A percentile compares a stretch with the other conserved stretches of the same genome.
These are phyloP conservation scores for Sporothrix dimorphospora DNA, from an alignment of 2,329 filamentous ascomycete genomes.

Conservation along the genomic window DNA sequence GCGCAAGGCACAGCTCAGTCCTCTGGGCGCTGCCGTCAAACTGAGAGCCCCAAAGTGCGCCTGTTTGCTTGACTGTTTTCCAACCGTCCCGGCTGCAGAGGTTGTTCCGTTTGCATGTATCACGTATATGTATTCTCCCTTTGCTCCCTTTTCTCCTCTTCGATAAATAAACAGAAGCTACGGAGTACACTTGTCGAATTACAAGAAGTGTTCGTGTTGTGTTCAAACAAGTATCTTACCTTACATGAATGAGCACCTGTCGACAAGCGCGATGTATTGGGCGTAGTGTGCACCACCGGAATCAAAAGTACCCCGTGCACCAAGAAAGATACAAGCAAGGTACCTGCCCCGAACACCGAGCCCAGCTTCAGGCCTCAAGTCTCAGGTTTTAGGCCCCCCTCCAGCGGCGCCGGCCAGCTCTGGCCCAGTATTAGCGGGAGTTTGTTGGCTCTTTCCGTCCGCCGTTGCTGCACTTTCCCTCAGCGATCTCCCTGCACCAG, in stretches of 20 bases:
- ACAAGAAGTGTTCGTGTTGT: neutral
- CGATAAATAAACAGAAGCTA: neutral
- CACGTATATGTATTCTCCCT: neutral
- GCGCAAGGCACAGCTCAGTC: neutral
- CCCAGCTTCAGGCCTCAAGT: conserved; percentile 17
- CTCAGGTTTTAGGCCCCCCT: neutral
- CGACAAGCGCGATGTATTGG: neutral
- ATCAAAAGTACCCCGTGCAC: conserved; percentile 10
- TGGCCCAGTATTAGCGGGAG: conserved; percentile 5
- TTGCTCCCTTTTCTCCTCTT: neutral
- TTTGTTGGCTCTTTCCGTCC: conserved; percentile 18
- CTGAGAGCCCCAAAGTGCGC: neutral
- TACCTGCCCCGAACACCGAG: conserved; percentile 5
- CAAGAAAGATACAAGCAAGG: neutral
- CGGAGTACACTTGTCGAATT: neutral
- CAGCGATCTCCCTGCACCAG: conserved; percentile 11
- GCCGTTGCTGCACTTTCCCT: neutral
- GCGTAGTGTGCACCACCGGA: neutral
- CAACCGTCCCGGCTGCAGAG: neutral
- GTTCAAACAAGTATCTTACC: neutral
- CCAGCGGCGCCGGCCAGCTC: conserved; percentile 17
- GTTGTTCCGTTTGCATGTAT: neutral
- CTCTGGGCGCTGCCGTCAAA: neutral
- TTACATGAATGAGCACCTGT: neutral
- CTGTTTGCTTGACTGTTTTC: neutral